Conservation (phyloP, 2,329 filamentous ascomycete species). For the Paecilomyces sp. region DNA sequence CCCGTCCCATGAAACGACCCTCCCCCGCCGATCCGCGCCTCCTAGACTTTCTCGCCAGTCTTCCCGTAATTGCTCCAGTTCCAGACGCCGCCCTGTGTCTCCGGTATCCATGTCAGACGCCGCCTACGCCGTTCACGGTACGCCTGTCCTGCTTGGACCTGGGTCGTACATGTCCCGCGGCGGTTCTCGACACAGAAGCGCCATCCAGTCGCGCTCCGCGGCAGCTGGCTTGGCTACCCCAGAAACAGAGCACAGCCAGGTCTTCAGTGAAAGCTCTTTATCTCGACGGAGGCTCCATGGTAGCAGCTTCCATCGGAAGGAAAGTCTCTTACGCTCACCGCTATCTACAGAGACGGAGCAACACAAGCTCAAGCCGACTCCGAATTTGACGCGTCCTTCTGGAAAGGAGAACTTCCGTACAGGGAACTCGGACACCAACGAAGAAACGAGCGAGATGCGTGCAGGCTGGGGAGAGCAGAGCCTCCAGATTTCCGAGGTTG, state of each 20-base stretch:
- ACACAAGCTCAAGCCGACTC: conserved; percentile 9
- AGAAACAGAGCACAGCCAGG: conserved; percentile 28
- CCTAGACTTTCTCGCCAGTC: conserved; percentile 17
- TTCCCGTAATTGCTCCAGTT: conserved; percentile 14
- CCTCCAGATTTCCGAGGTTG: conserved; percentile 7
- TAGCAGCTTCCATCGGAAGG: conserved; percentile 23
- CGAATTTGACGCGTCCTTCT: conserved; percentile 7
- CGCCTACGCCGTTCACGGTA: conserved; percentile 37
- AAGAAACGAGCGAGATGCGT: conserved; percentile 10
- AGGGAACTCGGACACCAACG: conserved; percentile 7
- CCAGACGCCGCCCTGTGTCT: conserved; percentile 44
- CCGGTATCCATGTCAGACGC: conserved; percentile 50
- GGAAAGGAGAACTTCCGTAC: conserved; percentile 11
- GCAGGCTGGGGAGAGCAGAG: conserved; percentile 5
- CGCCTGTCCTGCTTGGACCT: conserved; percentile 28
- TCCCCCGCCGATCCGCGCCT: conserved; percentile 17
- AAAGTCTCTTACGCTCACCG: conserved; percentile 21
- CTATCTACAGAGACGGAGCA: conserved; percentile 24
- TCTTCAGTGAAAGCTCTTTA: conserved; percentile 15
- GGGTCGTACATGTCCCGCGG: conserved; percentile 40
- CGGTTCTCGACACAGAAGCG: conserved; percentile 17
- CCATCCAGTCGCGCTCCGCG: conserved; percentile 18
- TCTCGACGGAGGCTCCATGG: conserved; percentile 26
- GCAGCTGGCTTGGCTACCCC: conserved; percentile 32
- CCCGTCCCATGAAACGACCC: conserved; percentile 28